Percentiles rank a stretch among this genome's conserved stretches.
Conservation (phyloP, 2,329 filamentous ascomycete species). For the Fusarium sororula region DNA sequence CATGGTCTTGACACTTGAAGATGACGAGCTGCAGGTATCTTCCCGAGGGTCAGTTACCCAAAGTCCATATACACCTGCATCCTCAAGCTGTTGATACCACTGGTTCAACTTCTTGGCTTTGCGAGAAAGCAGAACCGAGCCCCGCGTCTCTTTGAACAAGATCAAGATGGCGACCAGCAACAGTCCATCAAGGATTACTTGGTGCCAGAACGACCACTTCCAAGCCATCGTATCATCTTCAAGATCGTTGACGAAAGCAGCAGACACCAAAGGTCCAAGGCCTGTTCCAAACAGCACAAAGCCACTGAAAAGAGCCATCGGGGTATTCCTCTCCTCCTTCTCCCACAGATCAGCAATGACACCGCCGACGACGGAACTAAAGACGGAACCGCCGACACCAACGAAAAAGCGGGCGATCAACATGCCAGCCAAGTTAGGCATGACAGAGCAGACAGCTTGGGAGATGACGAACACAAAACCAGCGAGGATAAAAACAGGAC, state of each 20-base stretch:
- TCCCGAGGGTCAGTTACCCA: conserved; percentile 44
- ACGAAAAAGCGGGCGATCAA: conserved; percentile 78
- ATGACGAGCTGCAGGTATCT: conserved; percentile 27
- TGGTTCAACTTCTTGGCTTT: conserved; percentile 79
- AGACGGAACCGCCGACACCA: conserved; percentile 79
- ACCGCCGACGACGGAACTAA: conserved; percentile 91
- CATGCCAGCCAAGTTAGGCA: conserved; percentile 76
- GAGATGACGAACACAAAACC: conserved; percentile 77
- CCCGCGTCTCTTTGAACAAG: conserved; percentile 84
- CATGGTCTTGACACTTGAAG: conserved; percentile 33
- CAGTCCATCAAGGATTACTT: conserved; percentile 74
- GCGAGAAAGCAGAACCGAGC: conserved; percentile 78
- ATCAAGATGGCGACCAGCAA: conserved; percentile 69
- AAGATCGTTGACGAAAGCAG: conserved; percentile 72
- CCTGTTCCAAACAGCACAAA: conserved; percentile 82
- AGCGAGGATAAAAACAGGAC: conserved; percentile 80
- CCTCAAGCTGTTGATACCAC: conserved; percentile 81
- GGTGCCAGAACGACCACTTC: conserved; percentile 92
- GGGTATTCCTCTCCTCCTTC: conserved; percentile 80
- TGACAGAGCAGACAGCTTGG: conserved; percentile 78
- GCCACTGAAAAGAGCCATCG: conserved; percentile 90
- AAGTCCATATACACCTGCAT: conserved; percentile 64
- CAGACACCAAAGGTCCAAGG: conserved; percentile 76
- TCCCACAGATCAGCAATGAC: conserved; percentile 89
- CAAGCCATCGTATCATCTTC: conserved; percentile 60